A percentile compares a stretch with the other conserved stretches of the same genome.
phyloP scores from a whole-genome alignment of 192 early-diverging fungal species.

The Dispira parvispora region DNA sequence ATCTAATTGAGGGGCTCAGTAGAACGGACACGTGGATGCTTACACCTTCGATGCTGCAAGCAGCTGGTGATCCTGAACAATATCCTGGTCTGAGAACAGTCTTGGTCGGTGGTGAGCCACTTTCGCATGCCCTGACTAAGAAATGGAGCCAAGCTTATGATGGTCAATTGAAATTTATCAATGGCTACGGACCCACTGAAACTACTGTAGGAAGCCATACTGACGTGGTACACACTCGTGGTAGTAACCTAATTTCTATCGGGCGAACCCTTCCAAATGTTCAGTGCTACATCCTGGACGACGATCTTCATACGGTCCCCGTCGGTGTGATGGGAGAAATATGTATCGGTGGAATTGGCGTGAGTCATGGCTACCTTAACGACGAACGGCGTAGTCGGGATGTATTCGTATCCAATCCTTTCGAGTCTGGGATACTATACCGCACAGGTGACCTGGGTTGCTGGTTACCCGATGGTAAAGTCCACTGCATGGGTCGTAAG shows the following conservation, averaged over 20 bases:
- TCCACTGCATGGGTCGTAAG: conserved; percentile 17
- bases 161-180: neutral
- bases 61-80: neutral
- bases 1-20: neutral
- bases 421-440: conserved; percentile 15
- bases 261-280: neutral
- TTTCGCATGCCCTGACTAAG: neutral
- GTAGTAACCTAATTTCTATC: neutral
- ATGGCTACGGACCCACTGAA: neutral
- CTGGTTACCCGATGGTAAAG: conserved; percentile 17
- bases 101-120: neutral
- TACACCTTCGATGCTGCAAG: neutral
- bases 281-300: neutral
- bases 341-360: conserved; percentile 6
- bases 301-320: neutral
- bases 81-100: neutral
- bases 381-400: conserved; percentile 15
- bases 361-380: conserved; percentile 20
- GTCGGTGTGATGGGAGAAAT: neutral
- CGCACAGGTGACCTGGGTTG: conserved; percentile 18
- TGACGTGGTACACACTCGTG: neutral
- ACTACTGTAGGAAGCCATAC: neutral
- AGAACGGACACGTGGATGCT: neutral
- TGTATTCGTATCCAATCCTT: conserved; percentile 22
- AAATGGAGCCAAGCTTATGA: neutral